Evolutionary conservation across 768 basidiomycete genomes (phyloP), one percentile per base, ranked within the genome.

Genomic region (Lactarius akahatsu): DNA sequence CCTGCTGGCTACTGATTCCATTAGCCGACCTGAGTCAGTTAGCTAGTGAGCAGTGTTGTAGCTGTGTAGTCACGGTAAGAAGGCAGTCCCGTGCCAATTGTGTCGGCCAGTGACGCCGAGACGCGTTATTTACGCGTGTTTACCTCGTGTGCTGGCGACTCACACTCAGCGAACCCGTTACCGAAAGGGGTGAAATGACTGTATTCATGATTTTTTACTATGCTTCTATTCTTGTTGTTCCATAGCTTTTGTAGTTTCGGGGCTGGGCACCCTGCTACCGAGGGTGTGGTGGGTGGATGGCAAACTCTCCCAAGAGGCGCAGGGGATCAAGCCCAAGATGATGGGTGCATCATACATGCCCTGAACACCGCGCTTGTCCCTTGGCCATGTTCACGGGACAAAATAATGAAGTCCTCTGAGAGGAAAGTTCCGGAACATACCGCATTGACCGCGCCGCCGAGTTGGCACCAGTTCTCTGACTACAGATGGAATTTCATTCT

Each of bases 1-100:
- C 69, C 82, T 80, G 66, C 76, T 77, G 1, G 81, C 78, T 23
- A 81, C 79, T 0, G 88, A 88, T 55, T 88, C 80, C 88, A 90
- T 89, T 38, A 30, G 8, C 8, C 15, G 38, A 40, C 30, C 38
- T 40, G 60, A 20, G 47, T 64, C 40, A 18, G 16, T 32, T 32
- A 23, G 18, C 2, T 34, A 30, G 28, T 20, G 30, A 30, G 26
- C 38, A 34, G 59, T 13, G 36, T 58, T 23, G 65, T 16, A 50
- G 57, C 41, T 20, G 40, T 62, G 34, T 1, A 9, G 34, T 8
- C 34, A 11, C 36, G 36, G 57, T 43, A 41, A 40, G 40, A n/a
- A 52, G 8, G 57, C 23, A 23, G 40, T 50, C 28, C 15, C n/a
- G 32, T 50, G 43, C 9, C 5, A 30, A 54, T 52, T 13, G 58